A percentile compares a stretch with the other conserved stretches of the same genome.
Evolutionary conservation across 2,329 filamentous ascomycete species (phyloP).

Genomic region (Ustulina deusta): DNA sequence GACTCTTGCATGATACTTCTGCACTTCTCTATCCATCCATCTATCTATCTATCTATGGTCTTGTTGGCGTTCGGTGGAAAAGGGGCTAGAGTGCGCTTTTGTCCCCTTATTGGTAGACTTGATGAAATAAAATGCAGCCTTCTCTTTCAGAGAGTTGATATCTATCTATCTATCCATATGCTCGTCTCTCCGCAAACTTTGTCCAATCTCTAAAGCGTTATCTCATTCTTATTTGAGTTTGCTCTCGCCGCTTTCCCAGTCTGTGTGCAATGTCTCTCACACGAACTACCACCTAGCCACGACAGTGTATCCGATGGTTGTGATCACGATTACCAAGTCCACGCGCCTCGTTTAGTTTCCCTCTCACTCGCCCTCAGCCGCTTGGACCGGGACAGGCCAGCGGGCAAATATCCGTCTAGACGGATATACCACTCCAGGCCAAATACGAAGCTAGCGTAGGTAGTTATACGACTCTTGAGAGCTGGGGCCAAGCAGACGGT

Average conservation of each 20-base stretch:
- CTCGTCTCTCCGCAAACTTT: neutral
- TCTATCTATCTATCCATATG: neutral
- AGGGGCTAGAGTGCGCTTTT: slow-evolving; percentile 4
- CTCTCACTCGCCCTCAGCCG: too few relatives aligned
- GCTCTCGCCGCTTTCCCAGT: too few relatives aligned
- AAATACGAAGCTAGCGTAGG: neutral
- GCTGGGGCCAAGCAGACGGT: neutral
- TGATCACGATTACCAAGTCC: too few relatives aligned
- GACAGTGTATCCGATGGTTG: neutral
- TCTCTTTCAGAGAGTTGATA: neutral
- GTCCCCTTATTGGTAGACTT: slow-evolving; percentile 17
- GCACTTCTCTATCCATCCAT: slow-evolving; percentile 7
- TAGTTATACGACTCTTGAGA: neutral
- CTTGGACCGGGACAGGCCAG: neutral
- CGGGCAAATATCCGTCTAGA: neutral
- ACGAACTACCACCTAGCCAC: neutral
- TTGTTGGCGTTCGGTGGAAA: slow-evolving; percentile 36
- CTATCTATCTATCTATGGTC: slow-evolving; percentile 7
- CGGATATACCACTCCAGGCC: too few relatives aligned
- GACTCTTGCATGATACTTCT: slow-evolving; percentile 5
- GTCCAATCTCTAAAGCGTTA: neutral
- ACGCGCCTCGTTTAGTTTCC: too few relatives aligned
- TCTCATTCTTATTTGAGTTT: neutral
- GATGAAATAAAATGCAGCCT: slow-evolving; percentile 8
- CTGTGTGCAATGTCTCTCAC: neutral